Base-by-base conservation (phyloP, 305 asterid species). In the Salvia sclarea region DNA sequence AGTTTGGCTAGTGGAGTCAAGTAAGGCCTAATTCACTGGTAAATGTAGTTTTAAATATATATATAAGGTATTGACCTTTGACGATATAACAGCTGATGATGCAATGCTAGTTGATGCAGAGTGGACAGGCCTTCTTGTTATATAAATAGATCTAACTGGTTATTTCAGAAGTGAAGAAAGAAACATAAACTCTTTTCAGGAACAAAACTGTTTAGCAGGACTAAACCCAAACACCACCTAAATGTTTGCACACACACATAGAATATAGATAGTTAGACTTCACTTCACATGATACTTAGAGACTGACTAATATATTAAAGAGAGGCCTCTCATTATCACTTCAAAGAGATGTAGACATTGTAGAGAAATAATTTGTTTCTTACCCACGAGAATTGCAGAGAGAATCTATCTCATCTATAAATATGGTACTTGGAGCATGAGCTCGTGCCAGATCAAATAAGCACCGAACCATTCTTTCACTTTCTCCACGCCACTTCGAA, bases 341-440 rank as follows among this genome's bases (percentile, higher is more conserved):
- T 52, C 38, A 30, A 70, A 16, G 58, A 28, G 20, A 14, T 24
- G n/a, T 20, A 48, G 24, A 22, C 3, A 56, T 11, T 24, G n/a
- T 20, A 48, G 24, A 22, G 3, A 56, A 64, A 43, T 8, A 55
- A n/a, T 58, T 16, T 58, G 47, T 50, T 75, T 62, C 89, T 86
- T 76, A 93, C 98, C 98, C 98, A 25, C 97, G 91, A 64, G 97
- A 41, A 78, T 85, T 91, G 90, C 98, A 93, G 75, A 93, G 97
- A 68, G 98, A 90, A 81, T 93, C 98, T 55, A 93, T 93, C 91
- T 93, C 98, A 78, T 93, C 98, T 62, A 93, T 93, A 79, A 93
- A 93, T 76, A 90, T 93, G 18, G 98, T 93, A 73, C 98, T 93
- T 37, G 98, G 98, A 66, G 98, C 97, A 85, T 90, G 79, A 82